phyloP scores from a whole-genome alignment of 176 grass and related monocot genomes.

The Canna indica region DNA sequence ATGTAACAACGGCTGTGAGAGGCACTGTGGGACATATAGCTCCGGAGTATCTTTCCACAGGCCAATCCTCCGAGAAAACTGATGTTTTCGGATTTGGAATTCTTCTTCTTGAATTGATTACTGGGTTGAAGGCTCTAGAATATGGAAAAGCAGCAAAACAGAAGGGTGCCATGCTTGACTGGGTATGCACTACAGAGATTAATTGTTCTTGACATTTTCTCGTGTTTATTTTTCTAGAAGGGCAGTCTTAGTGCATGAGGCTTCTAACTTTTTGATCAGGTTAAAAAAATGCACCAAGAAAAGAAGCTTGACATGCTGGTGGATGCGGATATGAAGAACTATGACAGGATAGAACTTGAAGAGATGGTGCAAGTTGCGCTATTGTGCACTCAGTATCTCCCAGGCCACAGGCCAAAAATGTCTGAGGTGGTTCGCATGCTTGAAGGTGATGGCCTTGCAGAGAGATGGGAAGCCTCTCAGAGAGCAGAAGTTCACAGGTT shows the following conservation, averaged over 20 bases:
- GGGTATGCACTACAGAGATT: slow-evolving; percentile 38
- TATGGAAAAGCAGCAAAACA: slow-evolving; percentile 77
- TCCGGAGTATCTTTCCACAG: slow-evolving; percentile 84
- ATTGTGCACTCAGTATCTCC: slow-evolving; percentile 90
- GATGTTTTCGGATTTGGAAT: slow-evolving; percentile 97
- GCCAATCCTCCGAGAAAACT: slow-evolving; percentile 88
- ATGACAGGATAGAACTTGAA: slow-evolving; percentile 77
- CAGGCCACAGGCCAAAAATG: slow-evolving; percentile 70
- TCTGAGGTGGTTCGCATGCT: slow-evolving; percentile 90
- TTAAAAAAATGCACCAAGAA: slow-evolving; percentile 95
- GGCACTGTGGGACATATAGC: slow-evolving; percentile 94
- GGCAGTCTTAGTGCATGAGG: too few relatives aligned
- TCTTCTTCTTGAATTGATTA: slow-evolving; percentile 79
- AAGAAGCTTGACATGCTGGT: slow-evolving; percentile 77
- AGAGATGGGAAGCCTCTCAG: slow-evolving; percentile 94
- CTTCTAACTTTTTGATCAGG: slow-evolving; percentile 40
- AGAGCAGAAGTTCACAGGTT: slow-evolving; percentile 43
- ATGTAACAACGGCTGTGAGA: slow-evolving; percentile 75
- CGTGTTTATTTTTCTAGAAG: background rate
- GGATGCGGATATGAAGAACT: slow-evolving; percentile 48
- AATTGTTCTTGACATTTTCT: background rate
- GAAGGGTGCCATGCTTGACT: slow-evolving; percentile 89
- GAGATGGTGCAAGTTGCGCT: slow-evolving; percentile 93
- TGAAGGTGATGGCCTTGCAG: slow-evolving; percentile 80
- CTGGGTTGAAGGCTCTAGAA: slow-evolving; percentile 62